Conservation (phyloP, 352 stramenopile species). For the Phytophthora citrophthora region DNA sequence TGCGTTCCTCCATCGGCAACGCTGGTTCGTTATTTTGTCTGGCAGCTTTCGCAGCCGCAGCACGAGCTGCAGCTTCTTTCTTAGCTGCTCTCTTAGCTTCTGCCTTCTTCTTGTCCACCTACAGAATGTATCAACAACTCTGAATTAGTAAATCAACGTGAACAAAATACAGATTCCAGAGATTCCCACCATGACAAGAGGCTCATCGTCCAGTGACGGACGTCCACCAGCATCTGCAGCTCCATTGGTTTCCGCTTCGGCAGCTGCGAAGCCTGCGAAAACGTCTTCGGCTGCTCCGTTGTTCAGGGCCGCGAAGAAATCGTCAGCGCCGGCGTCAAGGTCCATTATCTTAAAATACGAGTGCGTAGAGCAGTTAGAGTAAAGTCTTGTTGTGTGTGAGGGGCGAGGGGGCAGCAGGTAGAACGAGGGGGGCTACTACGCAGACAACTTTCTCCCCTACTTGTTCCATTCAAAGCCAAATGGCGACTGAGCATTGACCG, state of each 20-base stretch:
- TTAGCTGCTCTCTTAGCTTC: constrained; percentile 48
- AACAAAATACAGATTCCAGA: background rate
- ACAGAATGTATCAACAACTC: constrained; percentile 1
- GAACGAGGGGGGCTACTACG: background rate
- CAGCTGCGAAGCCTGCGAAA: constrained; percentile 63
- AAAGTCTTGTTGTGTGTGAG: constrained; percentile 7
- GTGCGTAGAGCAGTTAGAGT: constrained; percentile 1
- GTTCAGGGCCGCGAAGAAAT: constrained; percentile 85
- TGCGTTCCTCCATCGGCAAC: constrained; percentile 87
- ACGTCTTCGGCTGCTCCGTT: constrained; percentile 59
- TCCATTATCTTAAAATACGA: constrained; percentile 50
- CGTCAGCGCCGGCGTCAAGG: constrained; percentile 74
- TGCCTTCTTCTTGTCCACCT: constrained; percentile 56
- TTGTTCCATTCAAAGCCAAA: constrained; percentile 31
- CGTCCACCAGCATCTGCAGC: background rate
- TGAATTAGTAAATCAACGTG: background rate
- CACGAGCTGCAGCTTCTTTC: constrained; percentile 47
- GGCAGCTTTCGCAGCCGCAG: constrained; percentile 42
- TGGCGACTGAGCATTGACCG: constrained; percentile 19
- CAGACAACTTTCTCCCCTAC: constrained; percentile 3
- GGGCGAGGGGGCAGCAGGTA: constrained; percentile 9
- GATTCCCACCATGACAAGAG: constrained; percentile 36
- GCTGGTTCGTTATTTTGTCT: constrained; percentile 52
- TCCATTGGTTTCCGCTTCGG: constrained; percentile 24
- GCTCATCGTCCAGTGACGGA: constrained; percentile 40